A percentile compares a stretch with the other conserved stretches of the same genome.
Conservation (phyloP, 2,329 filamentous ascomycete species). For the Beauveria scarabaeidicola region DNA sequence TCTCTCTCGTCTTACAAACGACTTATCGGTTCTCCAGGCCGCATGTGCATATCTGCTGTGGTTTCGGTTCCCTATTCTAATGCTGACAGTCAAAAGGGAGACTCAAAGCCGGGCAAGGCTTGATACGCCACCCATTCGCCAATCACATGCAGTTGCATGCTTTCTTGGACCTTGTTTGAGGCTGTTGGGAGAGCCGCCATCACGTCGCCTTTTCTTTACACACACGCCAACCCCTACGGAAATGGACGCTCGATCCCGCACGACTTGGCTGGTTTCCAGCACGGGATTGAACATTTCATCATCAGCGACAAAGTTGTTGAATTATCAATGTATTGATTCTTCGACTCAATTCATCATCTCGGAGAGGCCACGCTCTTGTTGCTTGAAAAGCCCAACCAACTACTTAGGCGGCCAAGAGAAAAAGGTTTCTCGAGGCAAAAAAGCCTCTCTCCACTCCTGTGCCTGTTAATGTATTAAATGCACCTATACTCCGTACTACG, state of each 20-base stretch:
- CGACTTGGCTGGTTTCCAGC: not conserved
- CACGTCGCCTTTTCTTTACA: not conserved
- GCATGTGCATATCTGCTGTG: not conserved
- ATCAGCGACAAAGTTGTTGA: not conserved
- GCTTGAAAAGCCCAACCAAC: not conserved
- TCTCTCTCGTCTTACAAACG: not conserved
- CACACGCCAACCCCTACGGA: constrained; percentile 1
- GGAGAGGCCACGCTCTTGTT: not conserved
- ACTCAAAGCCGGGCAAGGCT: not conserved
- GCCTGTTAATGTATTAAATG: not conserved
- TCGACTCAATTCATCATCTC: not conserved
- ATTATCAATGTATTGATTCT: not conserved
- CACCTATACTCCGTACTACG: too few relatives aligned
- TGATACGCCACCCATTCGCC: not conserved
- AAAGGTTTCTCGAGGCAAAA: not conserved
- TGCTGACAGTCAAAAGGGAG: not conserved
- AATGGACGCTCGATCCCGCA: not conserved
- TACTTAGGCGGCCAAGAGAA: not conserved
- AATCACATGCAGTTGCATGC: not conserved
- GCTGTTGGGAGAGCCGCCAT: not conserved
- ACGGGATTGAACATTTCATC: not conserved
- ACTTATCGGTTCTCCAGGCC: not conserved
- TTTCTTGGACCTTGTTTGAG: not conserved
- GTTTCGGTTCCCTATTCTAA: not conserved
- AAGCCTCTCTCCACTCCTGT: not conserved